A percentile compares a stretch with the other conserved stretches of the same genome.
phyloP scores from a whole-genome alignment of 2,329 filamentous ascomycete species.

The Lachnellula hyalina region DNA sequence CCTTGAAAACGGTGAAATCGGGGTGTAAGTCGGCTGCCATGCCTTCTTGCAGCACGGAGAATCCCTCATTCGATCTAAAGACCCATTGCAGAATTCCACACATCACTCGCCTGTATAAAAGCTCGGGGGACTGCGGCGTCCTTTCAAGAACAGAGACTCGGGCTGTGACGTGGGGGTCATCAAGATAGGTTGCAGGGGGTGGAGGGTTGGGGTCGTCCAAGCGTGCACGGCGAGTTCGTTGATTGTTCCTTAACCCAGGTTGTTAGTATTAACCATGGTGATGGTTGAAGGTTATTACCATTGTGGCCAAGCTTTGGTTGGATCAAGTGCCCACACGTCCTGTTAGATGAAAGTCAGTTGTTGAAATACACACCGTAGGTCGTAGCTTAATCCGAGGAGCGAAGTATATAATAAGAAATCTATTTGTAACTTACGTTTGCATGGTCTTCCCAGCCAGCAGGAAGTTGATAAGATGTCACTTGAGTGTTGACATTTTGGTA shows the following conservation, averaged over 20 bases:
- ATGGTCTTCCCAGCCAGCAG: too few relatives aligned
- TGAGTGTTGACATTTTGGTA: too few relatives aligned
- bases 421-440: too few relatives aligned
- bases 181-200: conserved; percentile 1
- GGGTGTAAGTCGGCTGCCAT: background rate
- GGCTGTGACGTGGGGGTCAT: background rate
- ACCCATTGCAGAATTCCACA: background rate
- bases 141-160: background rate
- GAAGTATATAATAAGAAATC: background rate
- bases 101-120: background rate
- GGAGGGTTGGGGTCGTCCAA: background rate
- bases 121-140: background rate
- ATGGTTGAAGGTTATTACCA: background rate
- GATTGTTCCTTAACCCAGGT: background rate
- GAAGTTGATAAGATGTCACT: too few relatives aligned
- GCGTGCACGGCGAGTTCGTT: background rate
- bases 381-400: too few relatives aligned
- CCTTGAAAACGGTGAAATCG: background rate
- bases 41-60: background rate
- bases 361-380: too few relatives aligned
- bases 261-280: too few relatives aligned
- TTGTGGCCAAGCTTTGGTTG: conserved; percentile 1
- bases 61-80: background rate
- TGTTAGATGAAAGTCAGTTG: background rate
- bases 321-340: background rate